Base-by-base conservation (phyloP, 1,284 basidiomycete genomes). In the Ceratobasidium theobromae region DNA sequence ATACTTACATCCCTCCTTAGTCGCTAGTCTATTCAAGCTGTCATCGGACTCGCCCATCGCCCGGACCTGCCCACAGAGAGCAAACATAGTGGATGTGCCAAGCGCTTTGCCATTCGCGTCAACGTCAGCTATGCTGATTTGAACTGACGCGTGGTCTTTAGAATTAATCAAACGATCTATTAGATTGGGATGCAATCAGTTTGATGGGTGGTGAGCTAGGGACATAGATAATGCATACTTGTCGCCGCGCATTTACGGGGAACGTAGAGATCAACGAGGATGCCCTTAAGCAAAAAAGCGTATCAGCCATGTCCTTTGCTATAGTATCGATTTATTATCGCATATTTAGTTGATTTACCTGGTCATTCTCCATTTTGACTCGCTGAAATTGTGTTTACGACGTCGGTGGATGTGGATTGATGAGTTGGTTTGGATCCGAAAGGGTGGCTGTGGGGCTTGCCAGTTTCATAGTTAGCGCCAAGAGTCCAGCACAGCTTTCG, bases 261-360 rank as follows among this genome's bases (percentile, higher is more conserved):
- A 78, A 99, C 95, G 85, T 99, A 99, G 80, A 99, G 94, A 86
- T 99, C 96, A 77, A 99, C 96, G 79, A 99, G 95, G 79, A 93
- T 85, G 83, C 96, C 95, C 93, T 98, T 35, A 53, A n/a, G 12
- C 27, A 53, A 11, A 52, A 18, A 18, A 12, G 3, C 35, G 23
- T 52, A 27, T 32, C 53, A 3, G n/a, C 40, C 51, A 57, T 51
- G 49, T 21, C 32, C 4, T 12, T 16, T 68, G 28, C 41, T 25
- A 16, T 66, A 67, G 51, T 48, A 33, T 54, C 53, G 30, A 68
- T 65, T 40, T 67, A 38, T 16, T 38, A 38, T 8, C 16, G 8
- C 16, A 38, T 16, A 16, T 33, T 21, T 27, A 21, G 51, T 38
- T 30, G 21, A 74, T 73, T 68, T 67, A 78, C 77, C 71, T 78